A percentile compares a stretch with the other conserved stretches of the same genome.
These are phyloP conservation scores for Ganoderma sinense DNA, from an alignment of 1,284 basidiomycete species.

Conservation along the genomic window DNA sequence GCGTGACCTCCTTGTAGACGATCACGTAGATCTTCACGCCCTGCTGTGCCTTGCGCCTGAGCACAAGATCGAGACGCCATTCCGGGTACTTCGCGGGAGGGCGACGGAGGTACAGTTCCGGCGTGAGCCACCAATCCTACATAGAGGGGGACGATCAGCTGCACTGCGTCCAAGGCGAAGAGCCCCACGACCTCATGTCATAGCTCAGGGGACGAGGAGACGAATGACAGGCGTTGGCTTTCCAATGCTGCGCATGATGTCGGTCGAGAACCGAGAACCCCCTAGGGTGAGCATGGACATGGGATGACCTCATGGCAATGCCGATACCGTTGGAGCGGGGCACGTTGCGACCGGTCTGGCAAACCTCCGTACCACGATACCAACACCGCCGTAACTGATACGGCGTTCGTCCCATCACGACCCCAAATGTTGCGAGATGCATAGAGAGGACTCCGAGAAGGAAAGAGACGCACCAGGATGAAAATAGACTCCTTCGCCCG, in stretches of 20 bases:
- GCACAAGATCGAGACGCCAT: constrained; percentile 86
- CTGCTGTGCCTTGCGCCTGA: constrained; percentile 88
- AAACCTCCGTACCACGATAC: background rate
- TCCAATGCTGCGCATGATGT: background rate
- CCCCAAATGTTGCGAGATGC: background rate
- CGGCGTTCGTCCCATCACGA: background rate
- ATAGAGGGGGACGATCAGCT: background rate
- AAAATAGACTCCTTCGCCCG: constrained; percentile 80
- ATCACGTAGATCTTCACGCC: constrained; percentile 91
- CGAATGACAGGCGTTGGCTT: background rate
- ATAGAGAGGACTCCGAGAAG: background rate
- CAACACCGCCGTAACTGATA: background rate
- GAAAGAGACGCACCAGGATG: constrained; percentile 58
- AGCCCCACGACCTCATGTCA: background rate
- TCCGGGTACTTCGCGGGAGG: constrained; percentile 85
- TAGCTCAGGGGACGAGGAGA: background rate
- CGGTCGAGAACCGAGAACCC: background rate
- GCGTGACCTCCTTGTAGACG: constrained; percentile 92
- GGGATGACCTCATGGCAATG: background rate
- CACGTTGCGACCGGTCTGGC: background rate
- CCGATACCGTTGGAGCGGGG: too few species aligned
- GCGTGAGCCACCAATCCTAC: constrained; percentile 95
- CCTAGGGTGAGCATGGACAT: background rate
- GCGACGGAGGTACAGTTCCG: constrained; percentile 90
- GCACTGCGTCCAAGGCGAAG: background rate